These are phyloP conservation scores for Pisolithus orientalis DNA, from an alignment of 768 basidiomycete species.

Conservation along the genomic window DNA sequence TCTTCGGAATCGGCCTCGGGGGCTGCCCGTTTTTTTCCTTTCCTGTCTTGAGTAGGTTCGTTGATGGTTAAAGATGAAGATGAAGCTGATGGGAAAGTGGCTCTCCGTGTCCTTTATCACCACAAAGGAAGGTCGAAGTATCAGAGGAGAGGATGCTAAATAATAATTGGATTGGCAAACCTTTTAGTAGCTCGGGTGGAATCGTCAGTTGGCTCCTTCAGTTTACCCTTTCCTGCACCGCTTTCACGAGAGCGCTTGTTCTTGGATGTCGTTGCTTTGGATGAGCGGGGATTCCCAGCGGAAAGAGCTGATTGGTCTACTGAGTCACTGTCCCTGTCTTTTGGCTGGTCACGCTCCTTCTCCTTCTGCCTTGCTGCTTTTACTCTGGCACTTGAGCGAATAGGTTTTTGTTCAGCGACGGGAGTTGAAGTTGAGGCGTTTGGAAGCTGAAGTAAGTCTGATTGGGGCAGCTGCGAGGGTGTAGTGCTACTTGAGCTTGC, in stretches of 20 bases:
- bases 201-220: conserved; percentile 53
- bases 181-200: conserved; percentile 50
- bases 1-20: conserved; percentile 67
- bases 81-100: conserved; percentile 36
- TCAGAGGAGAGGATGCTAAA: conserved; percentile 9
- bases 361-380: conserved; percentile 71
- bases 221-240: conserved; percentile 53
- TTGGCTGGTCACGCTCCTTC: conserved; percentile 46
- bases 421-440: conserved; percentile 29
- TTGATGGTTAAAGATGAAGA: conserved; percentile 55
- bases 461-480: conserved; percentile 41
- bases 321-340: conserved; percentile 48
- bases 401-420: conserved; percentile 46
- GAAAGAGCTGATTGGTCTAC: conserved; percentile 35
- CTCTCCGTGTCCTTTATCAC: conserved; percentile 51
- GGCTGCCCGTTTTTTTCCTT: conserved; percentile 90
- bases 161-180: conserved; percentile 37
- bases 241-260: conserved; percentile 48
- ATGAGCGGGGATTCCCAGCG: conserved; percentile 40
- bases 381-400: conserved; percentile 72
- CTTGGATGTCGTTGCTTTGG: conserved; percentile 34
- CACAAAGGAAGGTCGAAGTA: conserved; percentile 25
- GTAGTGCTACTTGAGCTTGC: conserved; percentile 48
- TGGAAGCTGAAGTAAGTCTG: conserved; percentile 30
- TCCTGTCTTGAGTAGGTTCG: conserved; percentile 69